A percentile compares a stretch with the other conserved stretches of the same genome.
Conservation (phyloP, 176 grass and related monocot genomes). For the Oryza meyeriana region DNA sequence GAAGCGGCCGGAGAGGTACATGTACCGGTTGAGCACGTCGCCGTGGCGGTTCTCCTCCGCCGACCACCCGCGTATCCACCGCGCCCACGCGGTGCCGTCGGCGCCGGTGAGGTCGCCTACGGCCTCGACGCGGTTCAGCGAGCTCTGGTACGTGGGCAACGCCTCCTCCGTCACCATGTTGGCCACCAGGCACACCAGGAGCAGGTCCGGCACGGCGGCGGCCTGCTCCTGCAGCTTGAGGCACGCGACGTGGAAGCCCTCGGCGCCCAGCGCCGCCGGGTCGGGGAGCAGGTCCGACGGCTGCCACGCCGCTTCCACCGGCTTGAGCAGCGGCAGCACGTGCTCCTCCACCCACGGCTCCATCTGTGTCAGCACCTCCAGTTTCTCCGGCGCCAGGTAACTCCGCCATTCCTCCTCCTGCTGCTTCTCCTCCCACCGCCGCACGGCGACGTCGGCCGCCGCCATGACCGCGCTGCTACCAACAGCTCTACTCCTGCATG, state of each 20-base stretch:
- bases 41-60: slow-evolving; percentile 97
- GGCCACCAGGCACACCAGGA: slow-evolving; percentile 65
- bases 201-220: slow-evolving; percentile 45
- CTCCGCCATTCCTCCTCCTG: slow-evolving; percentile 16
- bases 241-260: slow-evolving; percentile 56
- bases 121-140: slow-evolving; percentile 65
- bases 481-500: neutral
- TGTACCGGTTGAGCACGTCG: slow-evolving; percentile 74
- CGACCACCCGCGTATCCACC: slow-evolving; percentile 76
- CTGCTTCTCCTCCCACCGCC: neutral
- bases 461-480: too few species aligned
- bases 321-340: slow-evolving; percentile 72
- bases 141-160: slow-evolving; percentile 81
- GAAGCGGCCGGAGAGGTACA: slow-evolving; percentile 82
- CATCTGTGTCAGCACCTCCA: slow-evolving; percentile 59
- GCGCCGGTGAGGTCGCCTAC: slow-evolving; percentile 65
- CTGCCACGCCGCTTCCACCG: slow-evolving; percentile 66
- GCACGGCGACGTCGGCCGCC: too few species aligned
- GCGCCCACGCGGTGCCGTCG: slow-evolving; percentile 63
- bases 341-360: slow-evolving; percentile 60
- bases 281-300: slow-evolving; percentile 77
- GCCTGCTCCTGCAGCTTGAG: slow-evolving; percentile 45
- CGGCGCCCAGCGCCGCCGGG: slow-evolving; percentile 35
- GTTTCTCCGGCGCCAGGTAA: slow-evolving; percentile 60
- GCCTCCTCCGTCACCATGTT: slow-evolving; percentile 98